Evolutionary conservation across 148 eudicot genomes (phyloP).

Genomic region (Persicaria tinctoria): DNA sequence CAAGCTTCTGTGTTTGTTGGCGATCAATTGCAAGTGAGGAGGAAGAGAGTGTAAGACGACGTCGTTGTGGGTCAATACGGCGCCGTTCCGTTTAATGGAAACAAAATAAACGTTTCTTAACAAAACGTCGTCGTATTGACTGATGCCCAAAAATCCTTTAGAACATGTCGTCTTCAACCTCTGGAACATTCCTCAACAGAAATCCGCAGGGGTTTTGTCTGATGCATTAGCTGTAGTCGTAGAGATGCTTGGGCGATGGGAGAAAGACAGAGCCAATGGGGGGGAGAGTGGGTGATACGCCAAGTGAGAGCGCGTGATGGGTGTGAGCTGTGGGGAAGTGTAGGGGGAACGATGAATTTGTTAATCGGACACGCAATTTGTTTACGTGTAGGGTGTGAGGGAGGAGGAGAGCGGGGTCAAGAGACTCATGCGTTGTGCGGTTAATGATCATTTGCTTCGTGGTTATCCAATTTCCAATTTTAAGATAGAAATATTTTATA

Average conservation of each 20-base stretch:
- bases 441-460: neutral
- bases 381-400: neutral
- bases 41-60: too few species aligned
- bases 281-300: neutral
- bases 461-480: neutral
- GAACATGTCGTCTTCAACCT: too few species aligned
- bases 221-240: neutral
- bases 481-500: neutral
- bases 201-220: too few species aligned
- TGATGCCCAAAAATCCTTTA: too few species aligned
- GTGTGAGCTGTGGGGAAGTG: slow-evolving; percentile 2
- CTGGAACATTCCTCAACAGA: too few species aligned
- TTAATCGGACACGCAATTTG: slow-evolving; percentile 7
- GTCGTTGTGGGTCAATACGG: too few species aligned
- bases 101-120: too few species aligned
- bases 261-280: slow-evolving; percentile 3
- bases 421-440: slow-evolving; percentile 1
- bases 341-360: neutral
- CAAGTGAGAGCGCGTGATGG: neutral
- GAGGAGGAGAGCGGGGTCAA: neutral
- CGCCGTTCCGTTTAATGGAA: too few species aligned
- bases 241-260: slow-evolving; percentile 4
- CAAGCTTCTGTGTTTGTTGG: too few species aligned
- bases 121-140: too few species aligned
- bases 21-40: too few species aligned